Evolutionary conservation across 768 basidiomycete species (phyloP).

Genomic region (Hydnomerulius pinastri): DNA sequence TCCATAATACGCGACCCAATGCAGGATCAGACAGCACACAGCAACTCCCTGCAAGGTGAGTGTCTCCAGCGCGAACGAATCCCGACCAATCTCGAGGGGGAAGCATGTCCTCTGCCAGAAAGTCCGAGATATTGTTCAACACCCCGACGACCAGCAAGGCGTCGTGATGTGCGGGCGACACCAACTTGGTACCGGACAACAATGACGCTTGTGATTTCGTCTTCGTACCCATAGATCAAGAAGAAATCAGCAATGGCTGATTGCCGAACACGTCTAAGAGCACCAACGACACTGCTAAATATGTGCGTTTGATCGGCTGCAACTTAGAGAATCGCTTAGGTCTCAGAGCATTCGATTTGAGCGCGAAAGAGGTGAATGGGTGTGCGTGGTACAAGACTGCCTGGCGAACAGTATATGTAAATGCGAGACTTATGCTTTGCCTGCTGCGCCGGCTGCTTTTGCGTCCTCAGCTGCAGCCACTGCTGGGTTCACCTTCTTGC

Average conservation of each 20-base stretch:
- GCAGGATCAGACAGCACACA: conserved; percentile 13
- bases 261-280: too few relatives aligned
- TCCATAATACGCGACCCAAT: conserved; percentile 19
- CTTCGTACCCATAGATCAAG: too few relatives aligned
- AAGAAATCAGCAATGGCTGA: too few relatives aligned
- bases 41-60: conserved; percentile 15
- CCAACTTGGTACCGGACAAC: too few relatives aligned
- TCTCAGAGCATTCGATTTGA: neutral
- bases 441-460: conserved; percentile 52
- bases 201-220: too few relatives aligned
- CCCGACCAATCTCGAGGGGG: neutral
- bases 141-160: conserved; percentile 6
- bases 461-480: conserved; percentile 92
- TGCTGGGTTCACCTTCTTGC: conserved; percentile 95
- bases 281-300: too few relatives aligned
- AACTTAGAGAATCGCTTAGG: too few relatives aligned
- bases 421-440: conserved; percentile 46
- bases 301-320: neutral
- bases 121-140: neutral
- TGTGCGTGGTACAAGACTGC: conserved; percentile 16
- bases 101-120: neutral
- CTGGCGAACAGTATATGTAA: conserved; percentile 8
- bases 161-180: too few relatives aligned
- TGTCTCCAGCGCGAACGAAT: neutral
- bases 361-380: conserved; percentile 5